Conservation (phyloP, 2,329 filamentous ascomycete genomes). For the Chalara sp. region DNA sequence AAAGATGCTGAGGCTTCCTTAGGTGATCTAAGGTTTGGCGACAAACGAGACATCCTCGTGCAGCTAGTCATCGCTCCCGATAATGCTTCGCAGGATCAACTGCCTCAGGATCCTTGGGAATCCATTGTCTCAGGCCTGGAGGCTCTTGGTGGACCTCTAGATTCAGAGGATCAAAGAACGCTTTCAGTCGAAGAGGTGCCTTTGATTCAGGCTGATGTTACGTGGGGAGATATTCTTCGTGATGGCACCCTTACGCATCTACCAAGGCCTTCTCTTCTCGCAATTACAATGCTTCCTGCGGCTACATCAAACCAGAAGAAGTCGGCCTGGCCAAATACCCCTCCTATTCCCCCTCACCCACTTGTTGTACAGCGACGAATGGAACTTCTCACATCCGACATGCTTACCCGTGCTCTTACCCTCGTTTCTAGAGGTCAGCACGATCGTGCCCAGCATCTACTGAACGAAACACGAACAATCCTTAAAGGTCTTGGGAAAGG, state of each 20-base stretch:
- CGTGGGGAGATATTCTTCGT: constrained; percentile 86
- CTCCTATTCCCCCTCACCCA: constrained; percentile 90
- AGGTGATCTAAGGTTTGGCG: constrained; percentile 88
- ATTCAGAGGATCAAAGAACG: constrained; percentile 76
- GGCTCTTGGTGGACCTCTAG: constrained; percentile 79
- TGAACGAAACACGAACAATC: constrained; percentile 90
- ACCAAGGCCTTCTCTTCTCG: constrained; percentile 81
- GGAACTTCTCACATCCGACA: constrained; percentile 96
- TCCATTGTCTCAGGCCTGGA: constrained; percentile 93
- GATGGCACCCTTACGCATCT: constrained; percentile 82
- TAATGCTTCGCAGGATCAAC: constrained; percentile 67
- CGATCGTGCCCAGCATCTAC: constrained; percentile 84
- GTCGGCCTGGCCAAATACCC: constrained; percentile 54
- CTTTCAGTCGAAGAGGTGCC: constrained; percentile 91
- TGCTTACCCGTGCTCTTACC: constrained; percentile 88
- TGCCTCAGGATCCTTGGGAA: constrained; percentile 94
- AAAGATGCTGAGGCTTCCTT: constrained; percentile 89
- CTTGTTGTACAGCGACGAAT: constrained; percentile 93
- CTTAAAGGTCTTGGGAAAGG: constrained; percentile 94
- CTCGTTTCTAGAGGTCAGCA: constrained; percentile 88
- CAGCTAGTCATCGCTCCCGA: constrained; percentile 91
- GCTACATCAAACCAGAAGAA: constrained; percentile 51
- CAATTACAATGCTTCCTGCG: constrained; percentile 89
- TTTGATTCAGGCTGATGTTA: constrained; percentile 88
- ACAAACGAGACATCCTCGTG: constrained; percentile 89